phyloP scores from a whole-genome alignment of 805 yeast species.

The Schwanniomyces polymorphus region DNA sequence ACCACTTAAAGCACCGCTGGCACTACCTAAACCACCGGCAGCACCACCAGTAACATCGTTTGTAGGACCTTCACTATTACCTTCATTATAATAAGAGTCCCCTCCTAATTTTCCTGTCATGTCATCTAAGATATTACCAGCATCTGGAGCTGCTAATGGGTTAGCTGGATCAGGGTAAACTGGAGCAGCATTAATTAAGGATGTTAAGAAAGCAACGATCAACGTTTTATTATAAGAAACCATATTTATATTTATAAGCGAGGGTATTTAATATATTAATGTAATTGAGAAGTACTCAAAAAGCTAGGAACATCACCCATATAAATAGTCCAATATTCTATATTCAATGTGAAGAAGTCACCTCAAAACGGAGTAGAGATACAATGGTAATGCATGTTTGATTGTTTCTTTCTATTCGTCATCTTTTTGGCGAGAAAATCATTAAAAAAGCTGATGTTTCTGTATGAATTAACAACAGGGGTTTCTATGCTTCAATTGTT shows the following conservation, averaged over 20 bases:
- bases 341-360: not conserved
- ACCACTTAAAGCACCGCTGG: not conserved
- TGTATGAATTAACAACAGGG: not conserved
- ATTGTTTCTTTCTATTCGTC: not conserved
- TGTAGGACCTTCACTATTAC: not conserved
- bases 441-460: not conserved
- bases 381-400: not conserved
- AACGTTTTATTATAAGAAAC: not conserved
- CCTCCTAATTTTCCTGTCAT: not conserved
- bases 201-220: not conserved
- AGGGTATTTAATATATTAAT: not conserved
- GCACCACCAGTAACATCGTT: not conserved
- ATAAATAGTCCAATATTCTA: not conserved
- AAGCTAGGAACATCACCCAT: not conserved
- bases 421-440: not conserved
- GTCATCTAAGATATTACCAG: not conserved
- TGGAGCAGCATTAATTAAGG: not conserved
- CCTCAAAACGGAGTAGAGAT: not conserved
- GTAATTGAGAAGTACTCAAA: not conserved
- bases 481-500: not conserved
- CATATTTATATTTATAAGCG: not conserved
- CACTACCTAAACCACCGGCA: not conserved
- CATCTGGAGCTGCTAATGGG: not conserved
- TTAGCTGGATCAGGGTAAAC: not conserved
- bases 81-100: too few relatives aligned